phyloP scores from a whole-genome alignment of 163 green algal species.

The Scenedesmus sp. region DNA sequence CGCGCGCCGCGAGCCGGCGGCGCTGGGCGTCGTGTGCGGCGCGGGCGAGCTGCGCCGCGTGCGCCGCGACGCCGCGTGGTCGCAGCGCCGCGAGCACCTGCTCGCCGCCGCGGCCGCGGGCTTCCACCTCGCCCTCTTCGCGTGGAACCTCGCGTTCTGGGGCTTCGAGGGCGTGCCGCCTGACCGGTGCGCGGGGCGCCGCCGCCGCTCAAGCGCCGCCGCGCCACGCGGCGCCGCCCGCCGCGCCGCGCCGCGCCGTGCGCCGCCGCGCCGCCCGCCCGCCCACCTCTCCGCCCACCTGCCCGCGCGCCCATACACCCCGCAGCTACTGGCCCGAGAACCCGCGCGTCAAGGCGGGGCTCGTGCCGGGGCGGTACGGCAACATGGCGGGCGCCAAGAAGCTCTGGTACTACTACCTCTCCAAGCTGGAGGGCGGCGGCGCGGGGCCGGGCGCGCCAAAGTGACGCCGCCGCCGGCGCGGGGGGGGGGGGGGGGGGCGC shows the following conservation, averaged over 20 bases:
- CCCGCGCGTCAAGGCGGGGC: constrained; percentile 48
- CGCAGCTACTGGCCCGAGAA: constrained; percentile 63
- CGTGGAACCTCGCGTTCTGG: constrained; percentile 66
- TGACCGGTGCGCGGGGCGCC: constrained; percentile 47
- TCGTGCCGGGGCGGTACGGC: constrained; percentile 56
- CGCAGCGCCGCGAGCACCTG: constrained; percentile 51
- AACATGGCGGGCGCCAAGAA: constrained; percentile 54
- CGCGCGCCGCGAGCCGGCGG: constrained; percentile 19
- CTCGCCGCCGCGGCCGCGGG: constrained; percentile 58
- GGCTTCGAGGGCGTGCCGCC: constrained; percentile 59
- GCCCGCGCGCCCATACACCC: background rate
- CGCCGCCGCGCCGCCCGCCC: no score
- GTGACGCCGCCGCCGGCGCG: no score
- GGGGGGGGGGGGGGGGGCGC: no score
- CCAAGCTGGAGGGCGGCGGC: constrained; percentile 1
- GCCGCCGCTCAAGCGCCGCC: no score
- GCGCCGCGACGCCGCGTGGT: constrained; percentile 50
- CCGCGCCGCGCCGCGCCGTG: no score
- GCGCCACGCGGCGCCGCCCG: no score
- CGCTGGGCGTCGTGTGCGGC: constrained; percentile 30
- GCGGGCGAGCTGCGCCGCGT: constrained; percentile 36
- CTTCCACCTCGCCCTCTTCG: constrained; percentile 57
- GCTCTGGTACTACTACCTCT: constrained; percentile 36
- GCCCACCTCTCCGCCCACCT: background rate
- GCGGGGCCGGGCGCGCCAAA: no score